Percentiles rank a stretch among this genome's conserved stretches.
These are phyloP conservation scores for Taphrina wiesneri DNA, from an alignment of 1,139 yeast species.

Conservation along the genomic window DNA sequence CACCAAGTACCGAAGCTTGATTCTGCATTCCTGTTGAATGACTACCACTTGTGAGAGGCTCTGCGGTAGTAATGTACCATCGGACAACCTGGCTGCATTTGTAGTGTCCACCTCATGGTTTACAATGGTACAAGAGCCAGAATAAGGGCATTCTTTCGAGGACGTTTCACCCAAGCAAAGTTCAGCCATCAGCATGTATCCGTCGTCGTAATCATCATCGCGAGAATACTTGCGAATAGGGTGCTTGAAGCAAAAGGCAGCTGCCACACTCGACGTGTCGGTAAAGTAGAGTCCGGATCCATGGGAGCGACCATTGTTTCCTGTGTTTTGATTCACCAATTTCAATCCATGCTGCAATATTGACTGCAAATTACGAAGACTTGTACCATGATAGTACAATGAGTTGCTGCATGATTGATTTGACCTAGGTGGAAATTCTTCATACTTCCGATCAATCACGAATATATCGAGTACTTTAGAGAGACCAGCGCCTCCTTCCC, in stretches of 20 bases:
- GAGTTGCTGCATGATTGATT: neutral
- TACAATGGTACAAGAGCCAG: neutral
- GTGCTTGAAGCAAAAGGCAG: neutral
- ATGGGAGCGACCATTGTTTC: neutral
- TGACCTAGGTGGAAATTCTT: neutral
- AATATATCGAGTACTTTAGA: neutral
- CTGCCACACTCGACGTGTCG: neutral
- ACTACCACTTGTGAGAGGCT: neutral
- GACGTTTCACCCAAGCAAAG: neutral
- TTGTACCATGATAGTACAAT: slow-evolving; percentile 5
- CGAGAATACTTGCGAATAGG: neutral
- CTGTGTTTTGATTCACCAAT: neutral
- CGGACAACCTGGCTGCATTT: neutral
- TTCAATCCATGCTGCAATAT: neutral
- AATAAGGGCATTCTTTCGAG: neutral
- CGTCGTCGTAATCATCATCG: neutral
- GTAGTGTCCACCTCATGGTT: neutral
- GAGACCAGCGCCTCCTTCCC: neutral
- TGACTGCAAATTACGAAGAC: neutral
- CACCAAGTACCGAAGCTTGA: neutral
- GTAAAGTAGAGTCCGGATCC: neutral
- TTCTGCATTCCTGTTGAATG: neutral
- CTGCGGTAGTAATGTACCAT: neutral
- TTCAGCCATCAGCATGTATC: slow-evolving; percentile 1
- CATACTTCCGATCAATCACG: neutral